Conservation (phyloP, 2,329 filamentous ascomycete species). For the Colletotrichum tanaceti region DNA sequence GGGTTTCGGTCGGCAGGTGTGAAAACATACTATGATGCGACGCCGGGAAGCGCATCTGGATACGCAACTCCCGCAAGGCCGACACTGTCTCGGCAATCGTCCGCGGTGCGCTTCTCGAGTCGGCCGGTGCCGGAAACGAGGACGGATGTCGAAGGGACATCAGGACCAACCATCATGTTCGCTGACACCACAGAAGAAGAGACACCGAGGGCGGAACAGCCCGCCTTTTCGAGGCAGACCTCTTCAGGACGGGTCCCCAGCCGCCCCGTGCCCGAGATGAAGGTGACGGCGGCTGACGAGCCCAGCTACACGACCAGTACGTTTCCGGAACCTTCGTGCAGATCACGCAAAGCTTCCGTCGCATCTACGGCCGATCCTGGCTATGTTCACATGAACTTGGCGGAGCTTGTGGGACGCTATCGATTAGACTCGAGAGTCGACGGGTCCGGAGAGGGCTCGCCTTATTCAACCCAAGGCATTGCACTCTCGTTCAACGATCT, state of each 20-base stretch:
- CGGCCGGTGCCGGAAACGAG: slow-evolving; percentile 77
- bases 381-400: slow-evolving; percentile 57
- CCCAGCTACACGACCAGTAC: slow-evolving; percentile 69
- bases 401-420: slow-evolving; percentile 58
- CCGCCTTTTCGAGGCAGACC: slow-evolving; percentile 54
- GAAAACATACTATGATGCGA: slow-evolving; percentile 24
- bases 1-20: slow-evolving; percentile 31
- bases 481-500: slow-evolving; percentile 88
- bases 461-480: slow-evolving; percentile 70
- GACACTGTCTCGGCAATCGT: slow-evolving; percentile 63
- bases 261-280: slow-evolving; percentile 71
- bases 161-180: slow-evolving; percentile 81
- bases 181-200: slow-evolving; percentile 57
- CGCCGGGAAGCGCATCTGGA: slow-evolving; percentile 23
- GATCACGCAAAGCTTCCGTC: slow-evolving; percentile 53
- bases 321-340: slow-evolving; percentile 63
- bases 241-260: slow-evolving; percentile 71
- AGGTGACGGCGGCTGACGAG: slow-evolving; percentile 63
- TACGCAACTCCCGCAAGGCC: slow-evolving; percentile 53
- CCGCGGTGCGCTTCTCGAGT: slow-evolving; percentile 74
- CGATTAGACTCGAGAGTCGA: slow-evolving; percentile 42
- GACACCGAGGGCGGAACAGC: slow-evolving; percentile 50
- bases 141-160: slow-evolving; percentile 72
- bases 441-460: slow-evolving; percentile 51
- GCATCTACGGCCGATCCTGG: slow-evolving; percentile 47